phyloP scores from a whole-genome alignment of 495 filamentous ascomycete species.

The Penicillium crystallinum region DNA sequence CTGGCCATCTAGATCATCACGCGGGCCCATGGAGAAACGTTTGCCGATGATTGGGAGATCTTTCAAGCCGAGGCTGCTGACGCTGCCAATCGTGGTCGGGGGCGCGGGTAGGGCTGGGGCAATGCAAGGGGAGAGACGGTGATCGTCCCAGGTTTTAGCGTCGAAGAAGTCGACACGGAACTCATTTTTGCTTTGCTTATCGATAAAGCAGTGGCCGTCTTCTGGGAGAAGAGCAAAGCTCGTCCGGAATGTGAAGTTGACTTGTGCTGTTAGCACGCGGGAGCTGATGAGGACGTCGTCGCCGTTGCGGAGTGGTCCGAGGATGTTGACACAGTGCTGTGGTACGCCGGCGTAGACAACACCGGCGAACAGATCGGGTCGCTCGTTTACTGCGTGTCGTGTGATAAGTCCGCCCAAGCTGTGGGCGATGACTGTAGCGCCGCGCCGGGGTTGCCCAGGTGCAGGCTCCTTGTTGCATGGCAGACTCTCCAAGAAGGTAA shows the following conservation, averaged over 20 bases:
- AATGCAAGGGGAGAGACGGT: conserved; percentile 74
- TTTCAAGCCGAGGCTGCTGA: conserved; percentile 30
- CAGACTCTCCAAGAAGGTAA: conserved; percentile 65
- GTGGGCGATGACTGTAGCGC: conserved; percentile 81
- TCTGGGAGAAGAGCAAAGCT: conserved; percentile 82
- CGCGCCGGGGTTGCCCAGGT: conserved; percentile 31
- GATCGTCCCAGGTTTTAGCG: conserved; percentile 69
- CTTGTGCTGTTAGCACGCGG: conserved; percentile 86
- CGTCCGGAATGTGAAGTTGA: conserved; percentile 89
- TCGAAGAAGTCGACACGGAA: conserved; percentile 85
- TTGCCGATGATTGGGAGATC: conserved; percentile 40
- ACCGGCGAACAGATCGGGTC: conserved; percentile 81
- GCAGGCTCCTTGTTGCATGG: conserved; percentile 55
- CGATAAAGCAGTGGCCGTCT: conserved; percentile 82
- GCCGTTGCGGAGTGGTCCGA: conserved; percentile 84
- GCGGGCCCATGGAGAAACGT: conserved; percentile 32
- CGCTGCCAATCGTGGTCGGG: conserved; percentile 15
- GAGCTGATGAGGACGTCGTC: conserved; percentile 88
- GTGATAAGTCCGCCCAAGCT: conserved; percentile 87
- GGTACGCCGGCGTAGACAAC: conserved; percentile 84
- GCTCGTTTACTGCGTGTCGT: conserved; percentile 81
- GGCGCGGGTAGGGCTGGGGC: conserved; percentile 48
- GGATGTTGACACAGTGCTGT: conserved; percentile 81
- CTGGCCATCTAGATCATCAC: conserved; percentile 17
- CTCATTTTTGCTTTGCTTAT: conserved; percentile 74